Percentiles rank a stretch among this genome's conserved stretches.
Evolutionary conservation across 768 basidiomycete species (phyloP).

Genomic region (Rhodotorula diobovata): DNA sequence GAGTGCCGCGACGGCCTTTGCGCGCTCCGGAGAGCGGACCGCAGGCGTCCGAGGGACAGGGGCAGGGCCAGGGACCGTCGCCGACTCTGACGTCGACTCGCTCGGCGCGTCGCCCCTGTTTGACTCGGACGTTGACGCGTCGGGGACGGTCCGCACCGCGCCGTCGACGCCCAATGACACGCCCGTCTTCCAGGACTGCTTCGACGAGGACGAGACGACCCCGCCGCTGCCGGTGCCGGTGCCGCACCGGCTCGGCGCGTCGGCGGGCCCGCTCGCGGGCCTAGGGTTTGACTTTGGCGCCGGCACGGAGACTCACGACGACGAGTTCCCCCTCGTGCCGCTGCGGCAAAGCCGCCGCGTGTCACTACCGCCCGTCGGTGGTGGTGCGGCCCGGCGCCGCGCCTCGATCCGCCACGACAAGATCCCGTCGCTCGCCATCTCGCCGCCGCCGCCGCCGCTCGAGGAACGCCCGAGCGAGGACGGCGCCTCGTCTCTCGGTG

Average conservation of each 20-base stretch:
- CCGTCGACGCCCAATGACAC: conserved; percentile 36
- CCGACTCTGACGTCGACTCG: conserved; percentile 30
- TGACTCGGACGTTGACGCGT: conserved; percentile 2
- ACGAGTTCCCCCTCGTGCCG: conserved; percentile 1
- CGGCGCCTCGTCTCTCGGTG: not conserved
- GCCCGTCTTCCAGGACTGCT: conserved; percentile 18
- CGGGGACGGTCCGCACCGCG: conserved; percentile 15
- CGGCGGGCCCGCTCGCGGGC: conserved; percentile 13
- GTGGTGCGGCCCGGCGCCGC: conserved; percentile 1
- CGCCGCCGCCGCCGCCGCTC: not conserved
- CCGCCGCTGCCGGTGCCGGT: not conserved
- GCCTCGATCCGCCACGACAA: conserved; percentile 4
- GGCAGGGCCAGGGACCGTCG: not conserved
- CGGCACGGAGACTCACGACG: not conserved
- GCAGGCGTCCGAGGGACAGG: not conserved
- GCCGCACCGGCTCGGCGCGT: conserved; percentile 4
- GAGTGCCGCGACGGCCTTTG: conserved; percentile 3
- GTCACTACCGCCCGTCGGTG: not conserved
- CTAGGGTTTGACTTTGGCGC: conserved; percentile 23
- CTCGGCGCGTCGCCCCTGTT: conserved; percentile 25
- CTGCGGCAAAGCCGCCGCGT: not conserved
- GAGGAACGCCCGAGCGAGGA: conserved; percentile 12
- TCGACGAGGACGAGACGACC: conserved; percentile 22
- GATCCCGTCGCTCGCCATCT: conserved; percentile 29
- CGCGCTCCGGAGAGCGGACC: not conserved